These are phyloP conservation scores for Fusarium sp. DNA, from an alignment of 2,329 filamentous ascomycete species.

Conservation along the genomic window DNA sequence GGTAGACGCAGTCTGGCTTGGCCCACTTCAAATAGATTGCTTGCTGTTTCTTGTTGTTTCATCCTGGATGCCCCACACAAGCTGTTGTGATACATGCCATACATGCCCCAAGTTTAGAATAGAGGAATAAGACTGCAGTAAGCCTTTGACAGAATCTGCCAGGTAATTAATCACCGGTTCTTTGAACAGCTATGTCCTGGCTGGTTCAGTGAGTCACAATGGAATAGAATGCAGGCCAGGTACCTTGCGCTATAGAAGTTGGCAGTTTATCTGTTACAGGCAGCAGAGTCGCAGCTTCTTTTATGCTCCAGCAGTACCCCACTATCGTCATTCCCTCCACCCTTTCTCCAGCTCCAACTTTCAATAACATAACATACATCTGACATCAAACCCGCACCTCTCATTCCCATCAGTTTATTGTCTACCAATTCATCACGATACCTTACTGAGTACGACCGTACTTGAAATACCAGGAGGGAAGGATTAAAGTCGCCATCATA, in stretches of 20 bases:
- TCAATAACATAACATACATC: conserved; percentile 8
- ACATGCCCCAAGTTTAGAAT: background rate
- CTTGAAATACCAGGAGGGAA: background rate
- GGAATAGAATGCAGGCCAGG: too few species aligned
- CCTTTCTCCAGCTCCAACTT: conserved; percentile 17
- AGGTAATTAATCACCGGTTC: background rate
- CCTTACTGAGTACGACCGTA: background rate
- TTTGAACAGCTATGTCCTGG: background rate
- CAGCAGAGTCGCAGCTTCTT: background rate
- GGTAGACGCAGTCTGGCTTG: background rate
- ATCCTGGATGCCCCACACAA: conserved; percentile 15
- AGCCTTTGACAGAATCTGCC: background rate
- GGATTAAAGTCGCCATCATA: background rate
- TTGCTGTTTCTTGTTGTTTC: background rate
- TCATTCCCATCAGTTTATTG: background rate
- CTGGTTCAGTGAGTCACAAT: background rate
- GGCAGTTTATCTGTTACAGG: background rate
- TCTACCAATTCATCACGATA: background rate
- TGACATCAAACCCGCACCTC: background rate
- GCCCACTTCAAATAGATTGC: background rate
- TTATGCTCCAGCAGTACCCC: conserved; percentile 19
- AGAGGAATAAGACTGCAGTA: background rate
- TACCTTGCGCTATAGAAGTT: background rate
- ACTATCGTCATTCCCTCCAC: conserved; percentile 36
- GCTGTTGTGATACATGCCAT: conserved; percentile 8